phyloP scores from a whole-genome alignment of 306 rosid genomes.

The Parietaria judaica region DNA sequence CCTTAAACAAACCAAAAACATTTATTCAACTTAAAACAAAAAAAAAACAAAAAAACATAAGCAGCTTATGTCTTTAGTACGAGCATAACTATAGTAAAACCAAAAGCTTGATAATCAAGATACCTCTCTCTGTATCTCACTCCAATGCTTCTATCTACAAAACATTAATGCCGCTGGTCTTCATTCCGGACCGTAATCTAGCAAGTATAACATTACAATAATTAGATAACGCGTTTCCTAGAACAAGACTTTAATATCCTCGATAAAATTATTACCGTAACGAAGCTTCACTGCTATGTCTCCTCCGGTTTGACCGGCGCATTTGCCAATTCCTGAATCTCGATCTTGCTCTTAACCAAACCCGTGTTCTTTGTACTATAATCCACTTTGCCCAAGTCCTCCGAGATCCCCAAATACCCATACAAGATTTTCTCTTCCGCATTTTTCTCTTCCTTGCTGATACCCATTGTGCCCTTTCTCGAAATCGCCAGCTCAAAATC shows the following conservation, averaged over 20 bases:
- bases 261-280: no score
- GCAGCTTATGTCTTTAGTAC: no score
- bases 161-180: background rate
- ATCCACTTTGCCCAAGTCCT: constrained; percentile 73
- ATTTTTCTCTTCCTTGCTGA: constrained; percentile 15
- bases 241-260: background rate
- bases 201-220: background rate
- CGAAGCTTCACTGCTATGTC: constrained; percentile 13
- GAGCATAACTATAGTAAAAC: no score
- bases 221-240: background rate
- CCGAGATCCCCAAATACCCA: constrained; percentile 80
- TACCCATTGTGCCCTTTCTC: constrained; percentile 8
- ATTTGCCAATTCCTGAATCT: constrained; percentile 65
- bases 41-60: no score
- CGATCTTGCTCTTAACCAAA: constrained; percentile 76
- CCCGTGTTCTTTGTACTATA: constrained; percentile 46
- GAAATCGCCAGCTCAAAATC: constrained; percentile 26
- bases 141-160: background rate
- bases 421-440: constrained; percentile 50
- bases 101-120: no score
- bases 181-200: background rate
- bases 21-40: no score
- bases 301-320: constrained; percentile 63
- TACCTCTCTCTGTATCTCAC: background rate
- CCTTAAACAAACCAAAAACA: no score